phyloP scores from a whole-genome alignment of 768 basidiomycete genomes.

The Boletus coccyginus region DNA sequence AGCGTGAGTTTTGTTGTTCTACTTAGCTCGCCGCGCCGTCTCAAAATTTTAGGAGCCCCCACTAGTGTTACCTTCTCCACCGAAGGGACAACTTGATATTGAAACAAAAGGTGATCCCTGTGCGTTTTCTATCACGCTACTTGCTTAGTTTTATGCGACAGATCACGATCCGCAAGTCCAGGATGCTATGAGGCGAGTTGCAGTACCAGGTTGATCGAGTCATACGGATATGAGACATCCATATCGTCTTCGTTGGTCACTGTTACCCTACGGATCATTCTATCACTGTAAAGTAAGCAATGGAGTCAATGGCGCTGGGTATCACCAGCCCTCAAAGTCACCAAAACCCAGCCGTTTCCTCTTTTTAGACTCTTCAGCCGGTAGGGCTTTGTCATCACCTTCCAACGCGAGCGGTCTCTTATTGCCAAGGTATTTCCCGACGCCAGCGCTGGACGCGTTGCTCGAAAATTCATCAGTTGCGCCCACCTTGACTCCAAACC shows the following conservation, averaged over 20 bases:
- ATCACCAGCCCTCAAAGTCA: conserved; percentile 80
- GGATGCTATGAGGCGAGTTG: conserved; percentile 11
- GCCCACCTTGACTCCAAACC: conserved; percentile 89
- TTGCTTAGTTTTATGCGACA: conserved; percentile 5
- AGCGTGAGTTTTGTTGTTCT: conserved; percentile 41
- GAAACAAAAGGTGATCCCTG: conserved; percentile 32
- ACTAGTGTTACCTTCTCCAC: conserved; percentile 53
- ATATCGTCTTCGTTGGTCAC: background rate
- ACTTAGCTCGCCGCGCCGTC: background rate
- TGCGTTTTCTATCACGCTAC: background rate
- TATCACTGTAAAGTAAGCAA: conserved; percentile 11
- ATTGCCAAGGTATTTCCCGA: conserved; percentile 77
- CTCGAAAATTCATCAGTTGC: conserved; percentile 34
- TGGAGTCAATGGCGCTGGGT: background rate
- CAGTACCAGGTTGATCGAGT: conserved; percentile 22
- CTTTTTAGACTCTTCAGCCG: conserved; percentile 61
- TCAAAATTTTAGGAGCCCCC: conserved; percentile 24
- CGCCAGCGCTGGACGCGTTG: conserved; percentile 37
- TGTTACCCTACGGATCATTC: conserved; percentile 8
- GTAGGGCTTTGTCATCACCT: conserved; percentile 12
- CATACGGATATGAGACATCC: background rate
- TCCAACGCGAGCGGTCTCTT: conserved; percentile 43
- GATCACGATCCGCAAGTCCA: conserved; percentile 2
- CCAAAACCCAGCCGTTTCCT: conserved; percentile 87
- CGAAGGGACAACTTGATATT: conserved; percentile 40